Base-by-base conservation (phyloP, 164 flowering plant species). In the Vitis labrusca region DNA sequence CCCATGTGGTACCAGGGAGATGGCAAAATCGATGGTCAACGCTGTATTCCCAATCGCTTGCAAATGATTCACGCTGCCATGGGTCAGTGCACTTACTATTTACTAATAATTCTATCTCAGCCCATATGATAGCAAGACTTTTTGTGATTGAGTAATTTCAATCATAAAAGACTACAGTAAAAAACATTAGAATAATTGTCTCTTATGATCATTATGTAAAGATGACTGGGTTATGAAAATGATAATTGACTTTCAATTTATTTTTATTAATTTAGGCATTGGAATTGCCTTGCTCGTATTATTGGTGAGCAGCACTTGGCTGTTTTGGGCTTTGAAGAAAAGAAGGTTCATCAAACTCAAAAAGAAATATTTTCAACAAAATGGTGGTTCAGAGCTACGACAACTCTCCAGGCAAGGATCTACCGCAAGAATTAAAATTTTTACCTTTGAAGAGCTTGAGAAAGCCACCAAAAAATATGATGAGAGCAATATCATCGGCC, bases 371-470 rank as follows among this genome's bases (percentile, higher is more conserved):
- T 85, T 87, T 55, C 55, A 59, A 12, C 77, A 76, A 67, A 87
- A 87, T 69, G 91, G 87, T 2, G 88, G 91, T 4, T 17, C 77
- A 5, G 10, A 79, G 51, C 53, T 87, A 27, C 71, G 74, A 17
- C 82, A 77, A 66, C 71, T 82, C 4, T 68, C 83, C 9, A 70
- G 64, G 1, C 80, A 78, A 11, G 76, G 67, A n/a, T 55, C 64
- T 17, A 8, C 68, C 0, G 78, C 70, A 6, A 71, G 67, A 53
- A 65, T 80, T 5, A 76, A 78, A 68, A 82, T 82, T 9, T 85
- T 79, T 68, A 78, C 83, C 0, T 74, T 49, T 1, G 81, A 77
- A 44, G 86, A 85, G 63, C 74, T 85, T 9, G 67, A 81, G 68
- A 71, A 63, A 52, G 91, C 91, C 2, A 82, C 91, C 2, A 61